These are phyloP conservation scores for Aspergillus nidulans DNA, from an alignment of 495 filamentous ascomycete genomes.

Conservation along the genomic window DNA sequence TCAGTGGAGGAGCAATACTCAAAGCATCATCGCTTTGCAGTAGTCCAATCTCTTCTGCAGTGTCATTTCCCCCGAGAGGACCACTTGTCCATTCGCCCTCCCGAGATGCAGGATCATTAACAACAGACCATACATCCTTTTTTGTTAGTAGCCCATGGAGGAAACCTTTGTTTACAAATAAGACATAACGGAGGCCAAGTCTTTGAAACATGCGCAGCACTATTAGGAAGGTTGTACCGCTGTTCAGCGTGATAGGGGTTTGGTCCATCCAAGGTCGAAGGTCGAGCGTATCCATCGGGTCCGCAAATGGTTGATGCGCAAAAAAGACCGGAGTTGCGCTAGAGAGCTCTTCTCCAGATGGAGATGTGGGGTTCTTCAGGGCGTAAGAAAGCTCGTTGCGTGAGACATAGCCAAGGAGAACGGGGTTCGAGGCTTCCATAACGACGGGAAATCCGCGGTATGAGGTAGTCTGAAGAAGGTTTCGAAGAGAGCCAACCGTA, in stretches of 20 bases:
- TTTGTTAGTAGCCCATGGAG: conserved; percentile 88
- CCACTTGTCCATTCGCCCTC: conserved; percentile 30
- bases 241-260: conserved; percentile 86
- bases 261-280: conserved; percentile 97
- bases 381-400: conserved; percentile 84
- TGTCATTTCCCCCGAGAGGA: conserved; percentile 34
- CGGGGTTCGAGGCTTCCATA: conserved; percentile 59
- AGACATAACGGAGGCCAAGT: conserved; percentile 82
- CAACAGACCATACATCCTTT: conserved; percentile 94
- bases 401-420: conserved; percentile 89
- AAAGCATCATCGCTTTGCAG: conserved; percentile 42
- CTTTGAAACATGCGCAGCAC: conserved; percentile 90
- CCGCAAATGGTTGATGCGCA: conserved; percentile 73
- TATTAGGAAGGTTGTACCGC: conserved; percentile 67
- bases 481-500: conserved; percentile 70
- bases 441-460: conserved; percentile 95
- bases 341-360: conserved; percentile 51
- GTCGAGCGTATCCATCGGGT: conserved; percentile 75
- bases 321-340: conserved; percentile 79
- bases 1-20: conserved; percentile 33
- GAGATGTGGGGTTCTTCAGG: conserved; percentile 46
- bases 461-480: conserved; percentile 64
- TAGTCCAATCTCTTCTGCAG: conserved; percentile 49
- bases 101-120: conserved; percentile 72
- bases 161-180: conserved; percentile 77